Conservation (phyloP, 257 asterid species). For the Solanum paucissectum region DNA sequence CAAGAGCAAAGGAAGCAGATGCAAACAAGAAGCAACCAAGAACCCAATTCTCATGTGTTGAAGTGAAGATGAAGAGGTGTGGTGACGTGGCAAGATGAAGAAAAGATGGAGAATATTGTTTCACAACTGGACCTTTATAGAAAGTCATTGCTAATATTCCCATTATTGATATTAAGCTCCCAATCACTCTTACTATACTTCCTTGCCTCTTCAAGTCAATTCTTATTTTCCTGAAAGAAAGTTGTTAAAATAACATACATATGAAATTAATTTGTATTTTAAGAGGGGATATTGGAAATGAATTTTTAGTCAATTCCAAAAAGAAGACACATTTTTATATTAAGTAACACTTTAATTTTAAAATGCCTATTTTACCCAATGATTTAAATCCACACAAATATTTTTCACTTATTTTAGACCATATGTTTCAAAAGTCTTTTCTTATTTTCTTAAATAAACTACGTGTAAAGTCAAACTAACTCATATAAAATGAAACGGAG, state of each 20-base stretch:
- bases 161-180: conserved; percentile 33
- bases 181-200: conserved; percentile 46
- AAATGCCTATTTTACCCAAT: too few species aligned
- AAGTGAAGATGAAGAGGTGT: conserved; percentile 41
- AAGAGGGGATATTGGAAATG: not conserved
- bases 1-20: conserved; percentile 47
- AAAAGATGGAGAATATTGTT: conserved; percentile 19
- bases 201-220: conserved; percentile 34
- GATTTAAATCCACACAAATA: too few species aligned
- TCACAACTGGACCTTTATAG: conserved; percentile 49
- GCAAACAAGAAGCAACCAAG: conserved; percentile 56
- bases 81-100: conserved; percentile 9
- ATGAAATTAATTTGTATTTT: too few species aligned
- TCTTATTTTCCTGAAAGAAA: conserved; percentile 22
- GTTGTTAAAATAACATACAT: not conserved
- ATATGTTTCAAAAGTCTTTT: too few species aligned
- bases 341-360: too few species aligned
- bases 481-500: too few species aligned
- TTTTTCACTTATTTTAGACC: too few species aligned
- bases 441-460: too few species aligned
- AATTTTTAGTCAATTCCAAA: not conserved
- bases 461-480: too few species aligned
- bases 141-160: conserved; percentile 51
- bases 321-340: too few species aligned
- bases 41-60: conserved; percentile 39